Evolutionary conservation across 2,329 filamentous ascomycete genomes (phyloP), one percentile per base, ranked within the genome.

Genomic region (Colletotrichum sp.): DNA sequence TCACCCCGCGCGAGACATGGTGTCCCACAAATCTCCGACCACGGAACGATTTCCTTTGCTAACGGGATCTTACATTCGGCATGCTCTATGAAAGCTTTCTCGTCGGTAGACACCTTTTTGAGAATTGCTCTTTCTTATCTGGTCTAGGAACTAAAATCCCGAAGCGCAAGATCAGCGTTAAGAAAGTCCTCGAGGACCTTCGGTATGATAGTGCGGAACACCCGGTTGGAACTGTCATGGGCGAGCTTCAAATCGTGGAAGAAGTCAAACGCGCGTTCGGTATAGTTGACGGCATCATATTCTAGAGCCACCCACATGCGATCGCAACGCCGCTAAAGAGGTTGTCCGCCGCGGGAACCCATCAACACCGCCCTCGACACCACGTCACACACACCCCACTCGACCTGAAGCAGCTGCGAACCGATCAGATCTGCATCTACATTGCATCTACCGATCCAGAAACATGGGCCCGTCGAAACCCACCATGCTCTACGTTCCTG

Each of bases 401-500:
- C 62, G 34, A 73, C 75, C 68, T 59, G 75, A 77, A 77, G n/a
- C 77, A 79, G 77, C 71, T 83, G 3, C 80, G 80, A n/a, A 80
- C 82, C 11, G 82, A 85, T 72, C 80, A 86, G 72, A 73, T 63
- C 64, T 73, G 39, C 19, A 15, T 36, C 34, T 8, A 0, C 34
- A 36, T 16, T 36, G 34, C 34, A 39, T 73, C 25, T 80, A 80
- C 69, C 77, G 72, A 30, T 65, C 52, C 22, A 75, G 77, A 66
- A 66, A 78, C 19, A 72, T 25, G 27, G 67, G 55, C 49, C 61
- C 32, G 13, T 25, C 9, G 5, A 67, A 66, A 29, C 75, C 70
- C n/a, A 77, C 63, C 9, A 83, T 84, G 72, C 68, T 80, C 6
- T 84, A 82, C 27, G 74, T 87, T 59, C 81, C 82, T 32, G 84